Base-by-base conservation (phyloP, 2,329 filamentous ascomycete species). In the Mycogone perniciosa region DNA sequence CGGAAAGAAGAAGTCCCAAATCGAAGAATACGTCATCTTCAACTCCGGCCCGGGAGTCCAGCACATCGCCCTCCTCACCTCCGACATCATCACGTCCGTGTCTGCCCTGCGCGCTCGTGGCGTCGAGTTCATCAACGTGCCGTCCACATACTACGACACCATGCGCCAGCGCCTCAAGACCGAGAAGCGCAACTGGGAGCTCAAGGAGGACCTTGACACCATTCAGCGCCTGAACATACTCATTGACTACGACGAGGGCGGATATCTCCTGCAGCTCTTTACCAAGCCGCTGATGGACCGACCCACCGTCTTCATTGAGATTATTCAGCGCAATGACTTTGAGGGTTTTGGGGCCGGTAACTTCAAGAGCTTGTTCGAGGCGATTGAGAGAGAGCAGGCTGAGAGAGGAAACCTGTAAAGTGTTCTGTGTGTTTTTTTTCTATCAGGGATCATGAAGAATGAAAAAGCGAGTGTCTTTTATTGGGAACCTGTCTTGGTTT, bases 281-380 rank as follows among this genome's bases (percentile, higher is more conserved):
- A 89, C 85, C 31, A 89, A 89, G 81, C 92, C 92, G 57, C 70
- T 96, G 59, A 88, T 96, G 85, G 91, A 96, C 70, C 84, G 92
- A 9, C 92, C 92, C 27, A 96, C 92, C 4, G 91, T 96, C 30
- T 96, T 96, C 66, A 83, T 96, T 56, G 92, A 96, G 79, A 95
- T 96, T 61, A 96, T 96, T 61, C 90, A 96, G 75, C 76, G 91
- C 51, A 85, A 95, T 61, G 84, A 89, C 57, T 96, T 96, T 67
- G 84, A 87, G 31, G 92, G 92, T 0, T 96, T 96, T 60, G 91
- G 92, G 4, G 92, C 91, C 0, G 92, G 92, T 1, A 97, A 96
- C 69, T 96, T 96, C 74, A 96, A 90, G 81, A 90, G 86, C 54
- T 64, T 96, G 60, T 96, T 96, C 62, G 91, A 96, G 76, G 91